Evolutionary conservation across 257 asterid genomes (phyloP), one percentile per base, ranked within the genome.

Genomic region (Fraxinus quadrangulata): DNA sequence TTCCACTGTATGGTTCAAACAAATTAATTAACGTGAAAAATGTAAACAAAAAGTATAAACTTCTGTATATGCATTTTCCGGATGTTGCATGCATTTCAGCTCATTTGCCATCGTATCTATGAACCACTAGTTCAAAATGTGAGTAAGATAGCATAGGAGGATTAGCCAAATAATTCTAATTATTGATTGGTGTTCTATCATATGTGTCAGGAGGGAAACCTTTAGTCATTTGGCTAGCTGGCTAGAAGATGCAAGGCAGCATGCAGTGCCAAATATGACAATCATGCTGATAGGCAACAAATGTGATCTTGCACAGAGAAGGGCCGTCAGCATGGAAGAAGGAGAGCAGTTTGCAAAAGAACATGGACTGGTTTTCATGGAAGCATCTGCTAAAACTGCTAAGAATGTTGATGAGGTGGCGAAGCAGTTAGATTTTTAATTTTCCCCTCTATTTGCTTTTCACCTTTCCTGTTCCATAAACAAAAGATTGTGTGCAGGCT

Each of bases 351-450:
- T 89, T 75, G 93, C 93, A 11, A 89, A 81, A 83, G 91, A 89
- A 81, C 79, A 89, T 70, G 93, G 93, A 56, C 80, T 89, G 79
- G 84, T 89, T 66, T 89, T 89, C 82, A 85, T 89, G 93, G 93
- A 89, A 87, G 93, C 93, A 45, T 89, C 93, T 39, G 93, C 93
- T 1, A 89, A 89, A 84, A 89, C 90, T 81, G 93, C 90, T 75
- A 91, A 83, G 76, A 89, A 89, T 72, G 92, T 89, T 7, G 92
- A 87, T 82, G 92, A 89, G 91, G 92, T 89, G 79, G 80, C 56
- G 81, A 71, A 33, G 42, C 74, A 79, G 65, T 76, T 21, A 7
- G 24, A 63, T 73, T 31, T 67, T 36, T 36, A 9, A 59, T 59
- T 7, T 21, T 21, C 28, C 2, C 30, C 67, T 21, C 30, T 7